Conservation (phyloP, 306 rosid genomes). For the Castanea crenata region DNA sequence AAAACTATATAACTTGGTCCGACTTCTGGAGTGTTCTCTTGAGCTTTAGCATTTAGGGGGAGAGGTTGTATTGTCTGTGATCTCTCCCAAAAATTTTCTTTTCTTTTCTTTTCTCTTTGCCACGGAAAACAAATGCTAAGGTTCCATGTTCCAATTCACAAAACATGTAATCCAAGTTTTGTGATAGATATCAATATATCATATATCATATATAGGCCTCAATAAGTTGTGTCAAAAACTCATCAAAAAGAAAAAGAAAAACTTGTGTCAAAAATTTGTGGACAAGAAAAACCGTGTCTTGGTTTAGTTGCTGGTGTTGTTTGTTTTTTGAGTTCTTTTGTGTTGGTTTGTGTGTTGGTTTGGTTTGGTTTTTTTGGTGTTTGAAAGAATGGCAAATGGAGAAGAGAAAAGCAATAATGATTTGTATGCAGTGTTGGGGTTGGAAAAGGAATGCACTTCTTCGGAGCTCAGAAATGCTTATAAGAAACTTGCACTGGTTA, state of each 20-base stretch:
- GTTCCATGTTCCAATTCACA: conserved; percentile 32
- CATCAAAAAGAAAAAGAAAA: too few species aligned
- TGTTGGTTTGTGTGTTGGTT: not conserved
- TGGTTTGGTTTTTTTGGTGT: not conserved
- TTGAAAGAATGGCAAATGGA: conserved; percentile 52
- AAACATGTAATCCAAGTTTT: conserved; percentile 30
- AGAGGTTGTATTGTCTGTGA: not conserved
- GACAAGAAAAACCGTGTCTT: conserved; percentile 41
- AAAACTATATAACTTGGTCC: conserved; percentile 35
- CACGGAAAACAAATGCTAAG: conserved; percentile 30
- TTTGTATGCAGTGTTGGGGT: conserved; percentile 67
- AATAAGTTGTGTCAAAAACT: not conserved
- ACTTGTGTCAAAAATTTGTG: conserved; percentile 35
- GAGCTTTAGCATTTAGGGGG: conserved; percentile 12
- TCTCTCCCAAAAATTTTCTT: not conserved
- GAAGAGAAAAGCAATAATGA: conserved; percentile 52
- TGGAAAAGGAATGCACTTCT: conserved; percentile 79
- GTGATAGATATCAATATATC: not conserved
- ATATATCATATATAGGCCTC: not conserved
- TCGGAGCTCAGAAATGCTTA: conserved; percentile 74
- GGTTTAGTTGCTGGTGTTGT: conserved; percentile 22
- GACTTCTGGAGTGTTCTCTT: conserved; percentile 62
- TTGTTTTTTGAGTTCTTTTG: not conserved
- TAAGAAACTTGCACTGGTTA: conserved; percentile 90
- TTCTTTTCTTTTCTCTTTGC: not conserved